Conservation (phyloP, 2,329 filamentous ascomycete genomes). For the Simplicillium aogashimaense region DNA sequence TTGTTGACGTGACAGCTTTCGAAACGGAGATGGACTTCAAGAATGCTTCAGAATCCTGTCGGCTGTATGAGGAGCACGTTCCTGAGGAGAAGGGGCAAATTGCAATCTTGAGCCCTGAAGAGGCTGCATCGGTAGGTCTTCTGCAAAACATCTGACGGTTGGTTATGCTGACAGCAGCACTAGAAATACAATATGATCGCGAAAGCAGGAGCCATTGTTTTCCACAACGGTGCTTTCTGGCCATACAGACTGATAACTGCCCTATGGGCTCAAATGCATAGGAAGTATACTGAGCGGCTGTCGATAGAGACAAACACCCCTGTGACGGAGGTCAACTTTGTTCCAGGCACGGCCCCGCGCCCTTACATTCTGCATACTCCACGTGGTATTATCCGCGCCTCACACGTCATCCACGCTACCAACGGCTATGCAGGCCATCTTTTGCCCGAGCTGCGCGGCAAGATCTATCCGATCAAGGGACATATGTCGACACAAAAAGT, state of each 20-base stretch:
- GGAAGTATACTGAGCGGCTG: conserved; percentile 15
- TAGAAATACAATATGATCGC: conserved; percentile 15
- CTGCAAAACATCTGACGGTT: not conserved
- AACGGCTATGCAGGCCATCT: conserved; percentile 42
- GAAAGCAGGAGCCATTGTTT: conserved; percentile 4
- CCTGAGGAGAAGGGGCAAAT: conserved; percentile 9
- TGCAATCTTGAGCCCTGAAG: conserved; percentile 8
- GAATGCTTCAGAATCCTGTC: conserved; percentile 7
- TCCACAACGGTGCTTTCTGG: conserved; percentile 30
- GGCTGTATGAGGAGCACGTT: conserved; percentile 8
- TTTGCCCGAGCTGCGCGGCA: conserved; percentile 32
- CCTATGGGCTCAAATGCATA: conserved; percentile 26
- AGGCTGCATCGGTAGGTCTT: conserved; percentile 4
- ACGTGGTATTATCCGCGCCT: conserved; percentile 31
- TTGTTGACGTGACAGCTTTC: conserved; percentile 12
- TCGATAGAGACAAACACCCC: conserved; percentile 27
- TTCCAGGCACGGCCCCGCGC: conserved; percentile 3
- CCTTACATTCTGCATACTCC: conserved; percentile 32
- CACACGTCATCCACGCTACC: conserved; percentile 44
- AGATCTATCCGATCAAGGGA: conserved; percentile 31
- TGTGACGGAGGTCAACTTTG: conserved; percentile 13
- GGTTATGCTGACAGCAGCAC: not conserved
- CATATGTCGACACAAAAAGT: conserved; percentile 39
- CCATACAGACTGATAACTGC: conserved; percentile 35
- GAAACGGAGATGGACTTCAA: conserved; percentile 11